A percentile compares a stretch with the other conserved stretches of the same genome.
Evolutionary conservation across 169 alveolate genomes (phyloP).

Genomic region (Plasmodium relictum): DNA sequence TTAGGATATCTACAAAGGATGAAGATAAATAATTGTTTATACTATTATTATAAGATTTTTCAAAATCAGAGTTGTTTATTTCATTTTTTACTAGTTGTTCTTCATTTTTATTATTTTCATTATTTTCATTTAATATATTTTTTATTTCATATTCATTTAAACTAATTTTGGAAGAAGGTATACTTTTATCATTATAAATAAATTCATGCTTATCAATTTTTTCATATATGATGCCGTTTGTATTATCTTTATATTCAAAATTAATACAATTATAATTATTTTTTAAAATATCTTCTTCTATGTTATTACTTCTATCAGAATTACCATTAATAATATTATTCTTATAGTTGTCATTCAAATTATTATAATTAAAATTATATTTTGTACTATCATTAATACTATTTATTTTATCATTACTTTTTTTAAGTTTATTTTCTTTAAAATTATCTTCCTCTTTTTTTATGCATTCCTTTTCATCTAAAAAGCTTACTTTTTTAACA

Average conservation of each 20-base stretch:
- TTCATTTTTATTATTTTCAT: background rate
- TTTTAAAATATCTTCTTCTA: background rate
- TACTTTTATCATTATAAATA: conserved; percentile 9
- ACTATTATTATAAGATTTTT: conserved; percentile 63
- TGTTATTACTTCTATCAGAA: background rate
- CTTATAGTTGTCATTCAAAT: no score
- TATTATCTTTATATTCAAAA: conserved; percentile 32
- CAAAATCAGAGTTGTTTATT: conserved; percentile 2
- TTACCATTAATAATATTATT: background rate
- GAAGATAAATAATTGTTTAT: conserved; percentile 48
- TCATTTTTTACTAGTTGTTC: background rate
- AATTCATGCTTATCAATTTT: conserved; percentile 47
- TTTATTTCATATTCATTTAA: background rate
- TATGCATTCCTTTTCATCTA: conserved; percentile 21
- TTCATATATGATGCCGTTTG: conserved; percentile 14
- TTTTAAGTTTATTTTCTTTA: no score
- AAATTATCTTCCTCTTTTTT: conserved; percentile 13
- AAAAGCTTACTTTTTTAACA: conserved; percentile 52
- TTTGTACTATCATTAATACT: background rate
- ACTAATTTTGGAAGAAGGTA: background rate
- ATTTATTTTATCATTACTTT: no score
- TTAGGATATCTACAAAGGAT: conserved; percentile 67
- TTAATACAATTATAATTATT: background rate
- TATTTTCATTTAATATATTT: conserved; percentile 1
- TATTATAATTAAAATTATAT: background rate